Conservation (phyloP, 176 grass and related monocot species). For the Chrysopogon serrulatus region DNA sequence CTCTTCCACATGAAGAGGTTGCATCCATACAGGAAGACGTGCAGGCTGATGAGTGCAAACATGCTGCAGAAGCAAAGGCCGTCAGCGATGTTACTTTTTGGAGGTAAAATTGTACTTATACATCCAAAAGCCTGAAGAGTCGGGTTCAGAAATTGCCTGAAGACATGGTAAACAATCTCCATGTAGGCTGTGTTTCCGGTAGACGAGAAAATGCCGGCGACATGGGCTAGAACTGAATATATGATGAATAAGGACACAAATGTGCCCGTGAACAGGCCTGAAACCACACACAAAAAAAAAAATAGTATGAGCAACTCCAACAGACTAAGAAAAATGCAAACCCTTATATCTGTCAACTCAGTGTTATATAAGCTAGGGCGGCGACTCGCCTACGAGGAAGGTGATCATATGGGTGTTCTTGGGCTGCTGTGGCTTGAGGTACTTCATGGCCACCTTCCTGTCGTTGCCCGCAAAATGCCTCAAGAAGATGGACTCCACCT, state of each 20-base stretch:
- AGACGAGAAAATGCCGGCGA: slow-evolving; percentile 78
- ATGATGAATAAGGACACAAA: slow-evolving; percentile 80
- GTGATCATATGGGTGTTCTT: slow-evolving; percentile 80
- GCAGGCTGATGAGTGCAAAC: slow-evolving; percentile 91
- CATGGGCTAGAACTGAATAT: slow-evolving; percentile 74
- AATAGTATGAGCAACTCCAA: neutral
- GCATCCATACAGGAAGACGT: slow-evolving; percentile 90
- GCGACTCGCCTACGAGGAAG: slow-evolving; percentile 69
- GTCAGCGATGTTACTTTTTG: neutral
- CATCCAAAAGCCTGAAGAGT: neutral
- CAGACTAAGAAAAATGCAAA: neutral
- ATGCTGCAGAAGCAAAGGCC: slow-evolving; percentile 38
- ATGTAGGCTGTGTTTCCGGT: slow-evolving; percentile 57
- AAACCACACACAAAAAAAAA: neutral
- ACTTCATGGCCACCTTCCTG: slow-evolving; percentile 76
- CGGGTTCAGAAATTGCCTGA: slow-evolving; percentile 50
- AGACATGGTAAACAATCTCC: slow-evolving; percentile 84
- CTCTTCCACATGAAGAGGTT: slow-evolving; percentile 85
- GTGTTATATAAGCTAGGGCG: neutral
- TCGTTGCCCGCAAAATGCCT: slow-evolving; percentile 73
- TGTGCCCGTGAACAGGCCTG: slow-evolving; percentile 91
- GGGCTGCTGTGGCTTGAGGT: slow-evolving; percentile 68
- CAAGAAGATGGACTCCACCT: slow-evolving; percentile 79
- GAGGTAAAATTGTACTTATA: neutral
- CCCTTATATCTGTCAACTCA: neutral